Conservation (phyloP, 768 basidiomycete genomes). For the Coprinopsis strossmayeri region DNA sequence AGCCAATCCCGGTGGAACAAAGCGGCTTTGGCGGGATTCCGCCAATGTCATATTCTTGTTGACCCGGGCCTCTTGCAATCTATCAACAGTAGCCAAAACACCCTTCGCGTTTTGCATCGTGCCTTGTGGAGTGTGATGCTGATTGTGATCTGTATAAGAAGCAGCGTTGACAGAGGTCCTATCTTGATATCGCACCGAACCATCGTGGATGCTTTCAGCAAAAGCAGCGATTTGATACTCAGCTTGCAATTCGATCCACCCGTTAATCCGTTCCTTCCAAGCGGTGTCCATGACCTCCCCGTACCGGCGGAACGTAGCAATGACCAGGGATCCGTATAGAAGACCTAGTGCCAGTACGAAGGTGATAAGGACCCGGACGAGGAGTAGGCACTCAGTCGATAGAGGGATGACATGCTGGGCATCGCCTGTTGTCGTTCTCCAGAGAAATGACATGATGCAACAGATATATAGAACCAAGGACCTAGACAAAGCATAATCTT, state of each 20-base stretch:
- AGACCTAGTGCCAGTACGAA: constrained; percentile 43
- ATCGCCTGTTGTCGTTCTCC: constrained; percentile 44
- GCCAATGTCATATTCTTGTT: no score
- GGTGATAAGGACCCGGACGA: constrained; percentile 44
- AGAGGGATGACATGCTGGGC: constrained; percentile 17
- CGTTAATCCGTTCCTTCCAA: constrained; percentile 18
- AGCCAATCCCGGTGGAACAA: no score
- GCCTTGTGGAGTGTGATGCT: no score
- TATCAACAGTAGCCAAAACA: no score
- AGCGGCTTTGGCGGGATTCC: no score
- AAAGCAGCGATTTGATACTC: no score
- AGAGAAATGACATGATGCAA: constrained; percentile 55
- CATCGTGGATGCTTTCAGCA: no score
- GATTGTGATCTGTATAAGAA: no score
- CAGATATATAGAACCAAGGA: constrained; percentile 52
- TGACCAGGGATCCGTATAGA: constrained; percentile 44
- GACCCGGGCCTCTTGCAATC: no score
- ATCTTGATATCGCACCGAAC: no score
- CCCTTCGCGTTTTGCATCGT: no score
- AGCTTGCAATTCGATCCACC: constrained; percentile 12
- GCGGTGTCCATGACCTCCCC: constrained; percentile 28
- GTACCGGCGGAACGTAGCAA: constrained; percentile 46
- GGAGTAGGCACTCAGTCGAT: constrained; percentile 14
- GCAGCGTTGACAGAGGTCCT: no score
- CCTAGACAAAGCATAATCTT: constrained; percentile 21